These are phyloP conservation scores for Tulasnella sp. DNA, from an alignment of 768 basidiomycete genomes.

Conservation along the genomic window DNA sequence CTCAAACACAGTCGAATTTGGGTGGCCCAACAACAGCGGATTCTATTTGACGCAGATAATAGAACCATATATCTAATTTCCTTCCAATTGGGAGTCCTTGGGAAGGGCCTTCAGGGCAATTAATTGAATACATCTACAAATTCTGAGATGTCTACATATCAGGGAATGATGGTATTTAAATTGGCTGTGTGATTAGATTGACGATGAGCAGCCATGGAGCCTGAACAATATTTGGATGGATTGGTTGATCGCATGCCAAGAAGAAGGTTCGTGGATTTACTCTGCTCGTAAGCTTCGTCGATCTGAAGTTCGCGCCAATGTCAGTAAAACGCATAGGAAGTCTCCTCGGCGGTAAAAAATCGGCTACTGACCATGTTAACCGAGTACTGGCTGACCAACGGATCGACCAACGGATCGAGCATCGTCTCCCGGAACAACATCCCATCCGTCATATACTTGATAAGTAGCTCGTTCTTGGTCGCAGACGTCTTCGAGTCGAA, in stretches of 20 bases:
- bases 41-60: no score
- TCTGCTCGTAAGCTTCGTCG: slow-evolving; percentile 96
- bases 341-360: not conserved
- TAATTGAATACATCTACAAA: no score
- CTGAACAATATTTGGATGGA: no score
- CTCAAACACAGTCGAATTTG: no score
- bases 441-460: slow-evolving; percentile 96
- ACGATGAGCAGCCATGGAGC: no score
- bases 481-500: slow-evolving; percentile 93
- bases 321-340: not conserved
- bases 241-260: slow-evolving; percentile 50
- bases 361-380: slow-evolving; percentile 76
- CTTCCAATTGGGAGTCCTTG: no score
- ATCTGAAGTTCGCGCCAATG: slow-evolving; percentile 53
- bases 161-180: no score
- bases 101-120: no score
- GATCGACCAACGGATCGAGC: slow-evolving; percentile 54
- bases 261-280: slow-evolving; percentile 91
- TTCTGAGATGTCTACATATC: no score
- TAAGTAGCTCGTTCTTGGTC: slow-evolving; percentile 77
- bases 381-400: slow-evolving; percentile 85
- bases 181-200: no score
- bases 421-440: slow-evolving; percentile 95
- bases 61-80: no score
- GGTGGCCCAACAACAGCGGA: no score